phyloP scores from a whole-genome alignment of 148 eudicot species.

The Rhododendron vialii region DNA sequence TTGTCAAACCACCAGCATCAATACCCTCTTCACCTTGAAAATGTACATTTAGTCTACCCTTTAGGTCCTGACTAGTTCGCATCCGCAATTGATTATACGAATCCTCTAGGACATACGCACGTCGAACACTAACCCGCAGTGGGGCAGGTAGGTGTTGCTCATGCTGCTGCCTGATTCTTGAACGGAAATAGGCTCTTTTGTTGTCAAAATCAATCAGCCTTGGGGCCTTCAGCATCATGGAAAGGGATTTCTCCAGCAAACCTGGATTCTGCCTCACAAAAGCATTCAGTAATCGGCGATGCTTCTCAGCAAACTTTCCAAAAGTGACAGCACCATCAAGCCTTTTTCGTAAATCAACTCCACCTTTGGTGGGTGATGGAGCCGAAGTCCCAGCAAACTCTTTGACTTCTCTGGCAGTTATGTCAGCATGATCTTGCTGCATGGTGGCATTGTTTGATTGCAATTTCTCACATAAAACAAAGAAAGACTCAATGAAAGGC shows the following conservation, averaged over 20 bases:
- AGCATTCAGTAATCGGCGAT: constrained; percentile 90
- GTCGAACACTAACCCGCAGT: constrained; percentile 82
- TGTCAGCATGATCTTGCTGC: constrained; percentile 68
- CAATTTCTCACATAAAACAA: constrained; percentile 90
- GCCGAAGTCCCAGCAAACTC: constrained; percentile 53
- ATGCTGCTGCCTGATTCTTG: constrained; percentile 93
- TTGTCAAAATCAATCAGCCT: constrained; percentile 94
- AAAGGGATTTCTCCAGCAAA: constrained; percentile 87
- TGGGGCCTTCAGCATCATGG: constrained; percentile 89
- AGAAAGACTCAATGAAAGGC: constrained; percentile 93
- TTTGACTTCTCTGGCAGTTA: constrained; percentile 80
- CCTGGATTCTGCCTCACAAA: constrained; percentile 95
- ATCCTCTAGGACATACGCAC: constrained; percentile 96
- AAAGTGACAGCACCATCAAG: constrained; percentile 58
- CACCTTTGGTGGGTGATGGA: constrained; percentile 29
- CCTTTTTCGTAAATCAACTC: constrained; percentile 50
- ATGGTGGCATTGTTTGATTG: constrained; percentile 51
- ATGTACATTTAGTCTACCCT: constrained; percentile 93
- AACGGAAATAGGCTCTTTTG: constrained; percentile 86
- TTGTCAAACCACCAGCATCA: constrained; percentile 99
- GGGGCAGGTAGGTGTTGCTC: constrained; percentile 95
- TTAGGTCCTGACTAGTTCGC: constrained; percentile 83
- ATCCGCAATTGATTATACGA: constrained; percentile 93
- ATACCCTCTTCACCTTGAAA: constrained; percentile 99
- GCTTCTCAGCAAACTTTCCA: constrained; percentile 80